Evolutionary conservation across 192 early-diverging fungal species (phyloP), one percentile per base, ranked within the genome.

Genomic region (Powellomyces hirtus): DNA sequence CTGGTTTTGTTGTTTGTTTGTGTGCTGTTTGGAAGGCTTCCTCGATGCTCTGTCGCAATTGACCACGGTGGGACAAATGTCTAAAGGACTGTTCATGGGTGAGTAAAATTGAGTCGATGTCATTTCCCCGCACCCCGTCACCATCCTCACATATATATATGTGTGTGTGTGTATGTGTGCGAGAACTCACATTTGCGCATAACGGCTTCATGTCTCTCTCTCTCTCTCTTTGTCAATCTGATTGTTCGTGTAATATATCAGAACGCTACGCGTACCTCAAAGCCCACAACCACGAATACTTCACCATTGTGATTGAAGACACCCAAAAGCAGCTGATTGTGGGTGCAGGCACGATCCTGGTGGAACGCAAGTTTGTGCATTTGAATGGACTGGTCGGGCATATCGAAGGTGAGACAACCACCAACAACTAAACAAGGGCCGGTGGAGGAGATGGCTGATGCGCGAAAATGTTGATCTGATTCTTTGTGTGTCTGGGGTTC

Each of bases 331-430:
- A 78, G 24, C 75, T 80, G 1, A 86, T 96, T 34, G 92, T 94
- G 16, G 96, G 90, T 2, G 86, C 90, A 24, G 96, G 91, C 29
- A 92, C 92, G 10, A 80, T 98, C 57, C 49, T 98, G 29, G 86
- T 93, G 26, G 96, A 98, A 75, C 87, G 91, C 71, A 98, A 98
- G 83, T 92, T 98, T 52, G 74, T 95, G 30, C 88, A 92, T 60
- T 70, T 73, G 13, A 92, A 89, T 68, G 92, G 90, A 6, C 81
- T 91, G 74, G 93, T 90, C 70, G 53, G 83, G 10, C 22, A 31
- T 50, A 94, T 96, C 61, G 95, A 97, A 78, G 94, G 92, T 77
- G 46, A 13, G 6, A 34, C 8, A 27, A 53, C 26, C n/a, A n/a
- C n/a, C n/a, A n/a, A n/a, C n/a, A n/a, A n/a, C n/a, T n/a, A n/a